Conservation (phyloP, 2,329 filamentous ascomycete genomes). For the Cladosporium velox region DNA sequence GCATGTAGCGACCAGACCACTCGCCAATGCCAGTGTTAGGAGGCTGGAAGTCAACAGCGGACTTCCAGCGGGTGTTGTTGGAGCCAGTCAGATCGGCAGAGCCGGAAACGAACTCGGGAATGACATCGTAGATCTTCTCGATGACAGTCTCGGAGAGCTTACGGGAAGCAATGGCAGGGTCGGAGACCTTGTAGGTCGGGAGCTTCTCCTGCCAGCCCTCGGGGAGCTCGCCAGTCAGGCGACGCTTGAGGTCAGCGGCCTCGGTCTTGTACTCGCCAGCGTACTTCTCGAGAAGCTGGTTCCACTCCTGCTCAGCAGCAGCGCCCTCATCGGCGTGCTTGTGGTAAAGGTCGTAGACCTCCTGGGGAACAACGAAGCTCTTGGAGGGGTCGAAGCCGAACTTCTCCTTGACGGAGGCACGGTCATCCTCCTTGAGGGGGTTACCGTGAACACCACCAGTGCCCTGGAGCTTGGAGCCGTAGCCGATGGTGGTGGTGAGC, state of each 20-base stretch:
- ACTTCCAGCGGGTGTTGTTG: slow-evolving; percentile 98
- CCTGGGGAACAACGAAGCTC: slow-evolving; percentile 88
- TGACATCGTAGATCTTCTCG: slow-evolving; percentile 75
- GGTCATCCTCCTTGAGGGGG: slow-evolving; percentile 91
- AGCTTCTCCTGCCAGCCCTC: slow-evolving; percentile 95
- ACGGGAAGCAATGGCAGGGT: slow-evolving; percentile 83
- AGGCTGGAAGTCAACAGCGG: slow-evolving; percentile 95
- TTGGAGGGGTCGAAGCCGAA: slow-evolving; percentile 96
- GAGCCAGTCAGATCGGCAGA: slow-evolving; percentile 98
- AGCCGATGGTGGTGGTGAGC: slow-evolving; percentile 96
- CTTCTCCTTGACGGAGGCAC: slow-evolving; percentile 88
- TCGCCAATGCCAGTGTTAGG: slow-evolving; percentile 81
- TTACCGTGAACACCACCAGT: slow-evolving; percentile 96
- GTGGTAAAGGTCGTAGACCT: slow-evolving; percentile 89
- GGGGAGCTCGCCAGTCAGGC: slow-evolving; percentile 79
- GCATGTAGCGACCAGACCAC: slow-evolving; percentile 87
- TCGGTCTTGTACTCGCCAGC: slow-evolving; percentile 73
- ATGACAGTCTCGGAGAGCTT: slow-evolving; percentile 96
- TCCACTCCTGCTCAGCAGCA: slow-evolving; percentile 91
- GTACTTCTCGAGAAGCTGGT: slow-evolving; percentile 89
- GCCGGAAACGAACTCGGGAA: slow-evolving; percentile 92
- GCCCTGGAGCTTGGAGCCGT: slow-evolving; percentile 87
- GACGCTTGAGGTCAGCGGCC: slow-evolving; percentile 77
- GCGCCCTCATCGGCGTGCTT: slow-evolving; percentile 85
- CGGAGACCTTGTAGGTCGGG: slow-evolving; percentile 83